These are phyloP conservation scores for Tetrahymena borealis DNA, from an alignment of 73 alveolate species.

Conservation along the genomic window DNA sequence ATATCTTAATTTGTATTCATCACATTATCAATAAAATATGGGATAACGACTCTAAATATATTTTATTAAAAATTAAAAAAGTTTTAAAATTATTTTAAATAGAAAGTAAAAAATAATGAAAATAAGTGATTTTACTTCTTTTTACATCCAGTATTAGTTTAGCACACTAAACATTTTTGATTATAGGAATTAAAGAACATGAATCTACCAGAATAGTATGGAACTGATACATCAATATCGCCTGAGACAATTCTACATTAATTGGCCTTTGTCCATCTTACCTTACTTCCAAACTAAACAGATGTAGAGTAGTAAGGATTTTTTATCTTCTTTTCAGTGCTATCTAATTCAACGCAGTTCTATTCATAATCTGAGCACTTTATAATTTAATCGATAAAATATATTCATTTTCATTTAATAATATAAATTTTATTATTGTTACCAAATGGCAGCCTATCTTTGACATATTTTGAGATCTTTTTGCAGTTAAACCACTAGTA, in stretches of 20 bases:
- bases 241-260: background rate
- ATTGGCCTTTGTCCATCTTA: background rate
- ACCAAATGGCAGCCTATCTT: background rate
- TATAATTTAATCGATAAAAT: background rate
- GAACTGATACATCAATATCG: background rate
- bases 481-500: background rate
- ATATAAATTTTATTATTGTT: background rate
- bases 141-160: background rate
- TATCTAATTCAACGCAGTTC: background rate
- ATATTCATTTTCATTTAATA: background rate
- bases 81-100: background rate
- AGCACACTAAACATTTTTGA: background rate
- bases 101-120: too few relatives aligned
- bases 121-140: background rate
- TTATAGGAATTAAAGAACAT: background rate
- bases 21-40: background rate
- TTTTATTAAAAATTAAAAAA: background rate
- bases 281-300: background rate
- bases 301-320: background rate
- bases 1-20: background rate
- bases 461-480: background rate
- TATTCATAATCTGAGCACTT: background rate
- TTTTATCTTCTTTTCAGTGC: background rate
- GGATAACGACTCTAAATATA: background rate
- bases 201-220: background rate